Percentiles rank a stretch among this genome's conserved stretches.
Conservation (phyloP, 768 basidiomycete genomes). For the Grammothele lineata region DNA sequence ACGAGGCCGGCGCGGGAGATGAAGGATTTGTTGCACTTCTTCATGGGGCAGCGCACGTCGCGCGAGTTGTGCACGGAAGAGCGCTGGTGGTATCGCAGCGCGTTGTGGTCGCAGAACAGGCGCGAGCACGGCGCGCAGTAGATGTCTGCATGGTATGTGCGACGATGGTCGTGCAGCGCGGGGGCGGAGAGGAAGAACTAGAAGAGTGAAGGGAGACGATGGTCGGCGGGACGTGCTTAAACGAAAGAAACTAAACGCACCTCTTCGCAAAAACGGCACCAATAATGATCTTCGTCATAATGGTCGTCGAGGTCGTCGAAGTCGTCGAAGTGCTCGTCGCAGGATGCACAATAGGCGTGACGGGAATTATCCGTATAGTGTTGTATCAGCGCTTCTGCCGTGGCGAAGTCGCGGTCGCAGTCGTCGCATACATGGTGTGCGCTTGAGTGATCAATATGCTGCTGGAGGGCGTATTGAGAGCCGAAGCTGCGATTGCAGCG, state of each 20-base stretch:
- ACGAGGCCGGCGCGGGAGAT: conserved; percentile 50
- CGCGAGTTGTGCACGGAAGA: conserved; percentile 47
- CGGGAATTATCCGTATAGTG: conserved; percentile 48
- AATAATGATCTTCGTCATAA: conserved; percentile 35
- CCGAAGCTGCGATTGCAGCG: conserved; percentile 25
- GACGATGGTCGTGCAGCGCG: conserved; percentile 36
- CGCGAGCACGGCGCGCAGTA: conserved; percentile 45
- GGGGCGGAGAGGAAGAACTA: conserved; percentile 34
- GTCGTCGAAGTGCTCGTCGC: conserved; percentile 40
- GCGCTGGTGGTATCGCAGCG: conserved; percentile 45
- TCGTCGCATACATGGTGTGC: conserved; percentile 42
- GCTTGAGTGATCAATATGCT: conserved; percentile 24
- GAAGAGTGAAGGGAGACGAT: background rate
- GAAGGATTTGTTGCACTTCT: conserved; percentile 44
- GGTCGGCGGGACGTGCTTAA: too few species aligned
- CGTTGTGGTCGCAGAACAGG: conserved; percentile 37
- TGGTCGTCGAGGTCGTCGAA: conserved; percentile 40
- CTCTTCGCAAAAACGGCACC: conserved; percentile 38
- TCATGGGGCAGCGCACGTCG: conserved; percentile 32
- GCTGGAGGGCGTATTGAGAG: conserved; percentile 18
- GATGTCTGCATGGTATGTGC: conserved; percentile 13
- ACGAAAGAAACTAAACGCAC: background rate
- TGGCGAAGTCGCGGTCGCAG: conserved; percentile 44
- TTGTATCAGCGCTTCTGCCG: conserved; percentile 35
- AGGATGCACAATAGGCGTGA: conserved; percentile 52